phyloP scores from a whole-genome alignment of 306 rosid species.

The Potentilla sterilis region DNA sequence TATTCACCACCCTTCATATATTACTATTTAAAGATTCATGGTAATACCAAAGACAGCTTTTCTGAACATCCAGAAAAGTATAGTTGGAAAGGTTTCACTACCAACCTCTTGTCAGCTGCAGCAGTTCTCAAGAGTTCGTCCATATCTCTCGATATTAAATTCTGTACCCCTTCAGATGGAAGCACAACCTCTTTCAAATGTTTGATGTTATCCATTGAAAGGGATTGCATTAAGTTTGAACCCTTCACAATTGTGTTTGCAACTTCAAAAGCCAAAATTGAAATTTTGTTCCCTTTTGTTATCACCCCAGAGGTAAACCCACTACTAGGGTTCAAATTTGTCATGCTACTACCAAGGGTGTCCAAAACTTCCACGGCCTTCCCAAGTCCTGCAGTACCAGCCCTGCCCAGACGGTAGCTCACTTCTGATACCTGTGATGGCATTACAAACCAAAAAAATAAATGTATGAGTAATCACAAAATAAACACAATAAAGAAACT shows the following conservation, averaged over 20 bases:
- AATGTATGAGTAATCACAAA: not conserved
- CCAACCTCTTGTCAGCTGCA: slow-evolving; percentile 94
- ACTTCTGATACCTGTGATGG: slow-evolving; percentile 85
- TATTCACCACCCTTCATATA: slow-evolving; percentile 8
- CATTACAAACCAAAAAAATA: not conserved
- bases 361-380: slow-evolving; percentile 99
- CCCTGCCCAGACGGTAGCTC: slow-evolving; percentile 89
- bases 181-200: slow-evolving; percentile 88
- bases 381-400: slow-evolving; percentile 97
- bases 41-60: not conserved
- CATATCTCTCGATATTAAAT: slow-evolving; percentile 78
- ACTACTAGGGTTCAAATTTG: slow-evolving; percentile 71
- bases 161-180: slow-evolving; percentile 90
- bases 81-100: not conserved
- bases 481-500: not conserved
- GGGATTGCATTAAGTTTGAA: slow-evolving; percentile 92
- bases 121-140: slow-evolving; percentile 86
- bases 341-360: slow-evolving; percentile 97
- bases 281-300: slow-evolving; percentile 86
- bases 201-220: slow-evolving; percentile 81
- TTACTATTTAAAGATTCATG: slow-evolving; percentile 20
- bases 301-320: slow-evolving; percentile 85
- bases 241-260: slow-evolving; percentile 98
- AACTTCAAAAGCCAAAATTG: slow-evolving; percentile 95
- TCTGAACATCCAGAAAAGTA: not conserved